phyloP scores from a whole-genome alignment of 2,329 filamentous ascomycete genomes.

The Calonectria henricotiae region DNA sequence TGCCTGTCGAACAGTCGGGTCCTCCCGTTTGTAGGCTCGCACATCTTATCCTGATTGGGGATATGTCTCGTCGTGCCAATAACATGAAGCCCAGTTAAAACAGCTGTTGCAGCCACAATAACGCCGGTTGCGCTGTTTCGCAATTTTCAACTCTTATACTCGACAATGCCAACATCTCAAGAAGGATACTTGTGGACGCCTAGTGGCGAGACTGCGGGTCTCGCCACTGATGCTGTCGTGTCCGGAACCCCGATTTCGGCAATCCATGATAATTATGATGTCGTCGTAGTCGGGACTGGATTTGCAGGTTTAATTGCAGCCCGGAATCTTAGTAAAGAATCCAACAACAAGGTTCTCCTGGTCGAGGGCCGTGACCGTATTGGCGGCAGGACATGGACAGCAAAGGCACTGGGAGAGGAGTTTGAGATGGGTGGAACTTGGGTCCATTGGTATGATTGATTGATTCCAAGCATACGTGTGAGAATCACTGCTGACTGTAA shows the following conservation, averaged over 20 bases:
- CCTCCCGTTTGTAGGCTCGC: neutral
- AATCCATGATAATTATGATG: slow-evolving; percentile 35
- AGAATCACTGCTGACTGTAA: neutral
- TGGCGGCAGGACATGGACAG: slow-evolving; percentile 62
- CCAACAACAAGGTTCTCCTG: slow-evolving; percentile 49
- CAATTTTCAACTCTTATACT: neutral
- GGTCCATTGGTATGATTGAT: slow-evolving; percentile 57
- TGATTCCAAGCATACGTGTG: neutral
- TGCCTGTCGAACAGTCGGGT: neutral
- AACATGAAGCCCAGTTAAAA: neutral
- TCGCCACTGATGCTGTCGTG: slow-evolving; percentile 39
- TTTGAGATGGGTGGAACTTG: slow-evolving; percentile 64
- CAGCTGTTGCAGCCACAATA: neutral
- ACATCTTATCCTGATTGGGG: neutral
- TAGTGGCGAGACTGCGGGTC: slow-evolving; percentile 13
- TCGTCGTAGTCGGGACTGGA: slow-evolving; percentile 49
- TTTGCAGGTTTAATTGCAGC: slow-evolving; percentile 55
- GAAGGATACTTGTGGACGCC: slow-evolving; percentile 44
- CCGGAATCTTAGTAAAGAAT: slow-evolving; percentile 44
- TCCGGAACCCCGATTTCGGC: neutral
- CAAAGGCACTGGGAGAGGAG: slow-evolving; percentile 54
- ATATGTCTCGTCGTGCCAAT: no score
- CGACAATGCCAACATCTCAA: slow-evolving; percentile 34
- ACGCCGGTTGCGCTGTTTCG: neutral
- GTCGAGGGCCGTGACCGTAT: slow-evolving; percentile 61